Evolutionary conservation across 2,329 filamentous ascomycete genomes (phyloP).

Genomic region (Drechslerella dactyloides): DNA sequence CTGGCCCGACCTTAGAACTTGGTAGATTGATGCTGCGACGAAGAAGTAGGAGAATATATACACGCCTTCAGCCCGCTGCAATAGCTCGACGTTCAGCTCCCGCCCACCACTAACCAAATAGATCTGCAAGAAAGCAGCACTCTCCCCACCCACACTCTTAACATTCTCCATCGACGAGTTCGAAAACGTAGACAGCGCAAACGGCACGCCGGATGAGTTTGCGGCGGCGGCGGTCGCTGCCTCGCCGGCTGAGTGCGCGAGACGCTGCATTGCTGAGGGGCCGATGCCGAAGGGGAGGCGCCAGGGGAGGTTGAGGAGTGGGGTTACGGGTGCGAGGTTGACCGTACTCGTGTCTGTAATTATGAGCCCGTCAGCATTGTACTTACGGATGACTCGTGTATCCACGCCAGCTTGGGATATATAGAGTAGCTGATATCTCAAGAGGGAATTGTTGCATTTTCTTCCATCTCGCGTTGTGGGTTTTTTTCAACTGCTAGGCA

Average conservation of each 20-base stretch:
- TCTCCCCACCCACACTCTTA: conserved; percentile 22
- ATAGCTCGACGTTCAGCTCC: conserved; percentile 39
- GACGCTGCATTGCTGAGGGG: conserved; percentile 64
- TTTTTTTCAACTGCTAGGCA: no score
- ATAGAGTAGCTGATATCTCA: no score
- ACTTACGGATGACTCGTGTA: no score
- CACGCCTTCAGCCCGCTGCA: conserved; percentile 61
- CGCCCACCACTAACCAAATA: conserved; percentile 33
- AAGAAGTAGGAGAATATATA: conserved; percentile 63
- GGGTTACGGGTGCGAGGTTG: not conserved
- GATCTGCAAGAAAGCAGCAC: conserved; percentile 31
- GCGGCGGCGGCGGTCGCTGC: conserved; percentile 62
- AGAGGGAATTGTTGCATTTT: no score
- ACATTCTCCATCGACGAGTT: conserved; percentile 37
- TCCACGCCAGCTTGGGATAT: no score
- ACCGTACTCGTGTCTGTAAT: conserved; percentile 55
- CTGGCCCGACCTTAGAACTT: no score
- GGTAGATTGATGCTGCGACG: no score
- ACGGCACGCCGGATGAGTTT: conserved; percentile 55
- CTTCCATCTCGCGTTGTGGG: no score
- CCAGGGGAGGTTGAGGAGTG: conserved; percentile 15
- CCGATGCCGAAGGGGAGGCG: conserved; percentile 64
- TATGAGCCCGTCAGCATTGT: not conserved
- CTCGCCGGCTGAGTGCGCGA: conserved; percentile 65
- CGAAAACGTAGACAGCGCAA: conserved; percentile 33